A percentile compares a stretch with the other conserved stretches of the same genome.
These are phyloP conservation scores for Citrullus mucosospermus DNA, from an alignment of 306 rosid species.

Conservation along the genomic window DNA sequence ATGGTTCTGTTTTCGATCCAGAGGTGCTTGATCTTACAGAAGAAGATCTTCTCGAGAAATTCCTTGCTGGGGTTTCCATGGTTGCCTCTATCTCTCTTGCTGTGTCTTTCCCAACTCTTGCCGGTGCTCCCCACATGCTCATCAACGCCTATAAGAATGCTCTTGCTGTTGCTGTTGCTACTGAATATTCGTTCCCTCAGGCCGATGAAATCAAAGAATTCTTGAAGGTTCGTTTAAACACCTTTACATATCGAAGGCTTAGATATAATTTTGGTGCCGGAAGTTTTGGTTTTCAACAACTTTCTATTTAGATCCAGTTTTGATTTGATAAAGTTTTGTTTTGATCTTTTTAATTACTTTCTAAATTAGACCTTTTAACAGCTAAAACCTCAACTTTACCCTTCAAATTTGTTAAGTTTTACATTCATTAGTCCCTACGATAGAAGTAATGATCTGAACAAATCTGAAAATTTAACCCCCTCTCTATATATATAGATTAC, in stretches of 20 bases:
- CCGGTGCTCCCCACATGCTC: constrained; percentile 82
- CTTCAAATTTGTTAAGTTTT: not conserved
- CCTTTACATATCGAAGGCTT: not conserved
- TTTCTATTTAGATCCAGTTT: not conserved
- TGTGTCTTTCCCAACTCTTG: constrained; percentile 63
- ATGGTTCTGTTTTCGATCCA: constrained; percentile 69
- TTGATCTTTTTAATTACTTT: not conserved
- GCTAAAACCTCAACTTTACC: not conserved
- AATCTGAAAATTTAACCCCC: not conserved
- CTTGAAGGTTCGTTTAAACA: constrained; percentile 31
- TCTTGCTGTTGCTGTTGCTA: constrained; percentile 50
- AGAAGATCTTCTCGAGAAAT: constrained; percentile 59
- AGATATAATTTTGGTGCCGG: not conserved
- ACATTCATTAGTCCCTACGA: not conserved
- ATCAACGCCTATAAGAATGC: constrained; percentile 63
- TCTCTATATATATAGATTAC: not conserved
- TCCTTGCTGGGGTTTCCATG: constrained; percentile 56
- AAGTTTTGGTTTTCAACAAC: not conserved
- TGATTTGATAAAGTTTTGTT: not conserved
- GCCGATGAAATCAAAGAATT: constrained; percentile 76
- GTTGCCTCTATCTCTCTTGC: constrained; percentile 65
- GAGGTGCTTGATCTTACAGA: constrained; percentile 81
- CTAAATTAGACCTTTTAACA: not conserved
- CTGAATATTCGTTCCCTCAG: constrained; percentile 47
- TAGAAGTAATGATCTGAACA: not conserved